A percentile compares a stretch with the other conserved stretches of the same genome.
Evolutionary conservation across 495 filamentous ascomycete genomes (phyloP).

Genomic region (Pseudomonodictys pantanalensis): DNA sequence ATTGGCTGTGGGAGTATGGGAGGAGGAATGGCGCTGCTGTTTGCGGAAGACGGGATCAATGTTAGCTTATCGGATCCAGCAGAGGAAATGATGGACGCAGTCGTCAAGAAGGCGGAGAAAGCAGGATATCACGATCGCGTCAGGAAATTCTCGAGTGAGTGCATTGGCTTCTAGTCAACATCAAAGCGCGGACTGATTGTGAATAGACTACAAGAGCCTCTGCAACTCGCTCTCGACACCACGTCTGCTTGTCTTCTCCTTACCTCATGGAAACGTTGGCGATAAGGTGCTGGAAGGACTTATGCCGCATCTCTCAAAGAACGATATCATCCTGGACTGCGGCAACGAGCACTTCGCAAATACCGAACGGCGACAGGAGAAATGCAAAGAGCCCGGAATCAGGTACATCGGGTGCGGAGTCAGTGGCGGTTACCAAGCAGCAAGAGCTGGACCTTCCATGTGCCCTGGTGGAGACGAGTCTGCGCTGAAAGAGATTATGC

Average conservation of each 20-base stretch:
- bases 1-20: conserved; percentile 68
- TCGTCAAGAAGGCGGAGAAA: conserved; percentile 41
- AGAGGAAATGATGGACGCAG: conserved; percentile 47
- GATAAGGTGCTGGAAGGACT: conserved; percentile 63
- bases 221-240: conserved; percentile 30
- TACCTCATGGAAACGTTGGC: conserved; percentile 66
- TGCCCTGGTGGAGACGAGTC: conserved; percentile 62
- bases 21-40: conserved; percentile 61
- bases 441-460: conserved; percentile 62
- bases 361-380: conserved; percentile 63
- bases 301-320: conserved; percentile 52
- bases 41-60: conserved; percentile 58
- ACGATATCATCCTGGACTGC: conserved; percentile 70
- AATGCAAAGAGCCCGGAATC: conserved; percentile 54
- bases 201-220: conserved; percentile 19
- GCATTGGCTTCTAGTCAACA: too few species aligned
- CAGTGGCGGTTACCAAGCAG: conserved; percentile 67
- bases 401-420: conserved; percentile 68
- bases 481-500: conserved; percentile 59
- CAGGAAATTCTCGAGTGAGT: conserved; percentile 41
- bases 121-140: conserved; percentile 39
- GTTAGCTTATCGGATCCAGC: conserved; percentile 62
- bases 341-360: conserved; percentile 68
- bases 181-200: too few species aligned
- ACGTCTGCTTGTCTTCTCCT: conserved; percentile 60